phyloP scores from a whole-genome alignment of 495 filamentous ascomycete genomes.

The Saxophila tyrrhenica region DNA sequence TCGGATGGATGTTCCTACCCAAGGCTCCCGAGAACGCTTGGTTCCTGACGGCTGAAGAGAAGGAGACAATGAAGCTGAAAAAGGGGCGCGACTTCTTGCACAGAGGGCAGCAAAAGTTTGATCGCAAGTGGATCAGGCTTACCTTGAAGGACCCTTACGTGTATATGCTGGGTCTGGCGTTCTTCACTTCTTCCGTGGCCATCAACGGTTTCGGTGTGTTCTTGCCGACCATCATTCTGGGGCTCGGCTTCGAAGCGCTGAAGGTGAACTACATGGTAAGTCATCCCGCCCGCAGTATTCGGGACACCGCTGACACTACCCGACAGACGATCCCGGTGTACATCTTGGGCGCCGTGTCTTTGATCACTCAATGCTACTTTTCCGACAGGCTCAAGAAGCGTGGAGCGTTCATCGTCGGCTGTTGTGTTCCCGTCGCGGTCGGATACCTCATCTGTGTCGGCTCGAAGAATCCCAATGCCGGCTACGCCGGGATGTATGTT shows the following conservation, averaged over 20 bases:
- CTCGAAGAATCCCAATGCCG: constrained; percentile 2
- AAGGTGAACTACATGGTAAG: constrained; percentile 2
- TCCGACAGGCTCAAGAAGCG: constrained; percentile 7
- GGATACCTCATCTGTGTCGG: constrained; percentile 15
- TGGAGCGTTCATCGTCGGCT: constrained; percentile 5
- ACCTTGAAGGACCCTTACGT: constrained; percentile 13
- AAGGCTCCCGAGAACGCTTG: constrained; percentile 5
- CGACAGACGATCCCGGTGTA: constrained; percentile 15
- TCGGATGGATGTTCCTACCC: constrained; percentile 13
- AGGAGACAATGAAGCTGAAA: constrained; percentile 8
- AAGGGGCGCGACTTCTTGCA: constrained; percentile 5
- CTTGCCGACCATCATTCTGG: constrained; percentile 15
- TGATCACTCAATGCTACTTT: constrained; percentile 1
- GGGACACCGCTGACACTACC: neutral
- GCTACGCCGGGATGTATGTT: constrained; percentile 18
- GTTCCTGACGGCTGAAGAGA: constrained; percentile 16
- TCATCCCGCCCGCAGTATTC: neutral
- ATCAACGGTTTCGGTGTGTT: constrained; percentile 15
- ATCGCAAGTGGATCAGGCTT: constrained; percentile 6
- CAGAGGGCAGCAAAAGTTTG: constrained; percentile 9
- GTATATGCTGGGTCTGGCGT: constrained; percentile 3
- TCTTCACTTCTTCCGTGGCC: constrained; percentile 10
- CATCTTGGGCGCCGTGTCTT: constrained; percentile 3
- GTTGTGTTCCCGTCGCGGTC: neutral
- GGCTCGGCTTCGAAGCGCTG: constrained; percentile 6